phyloP scores from a whole-genome alignment of 257 asterid genomes.

The Solanum appendiculatum region DNA sequence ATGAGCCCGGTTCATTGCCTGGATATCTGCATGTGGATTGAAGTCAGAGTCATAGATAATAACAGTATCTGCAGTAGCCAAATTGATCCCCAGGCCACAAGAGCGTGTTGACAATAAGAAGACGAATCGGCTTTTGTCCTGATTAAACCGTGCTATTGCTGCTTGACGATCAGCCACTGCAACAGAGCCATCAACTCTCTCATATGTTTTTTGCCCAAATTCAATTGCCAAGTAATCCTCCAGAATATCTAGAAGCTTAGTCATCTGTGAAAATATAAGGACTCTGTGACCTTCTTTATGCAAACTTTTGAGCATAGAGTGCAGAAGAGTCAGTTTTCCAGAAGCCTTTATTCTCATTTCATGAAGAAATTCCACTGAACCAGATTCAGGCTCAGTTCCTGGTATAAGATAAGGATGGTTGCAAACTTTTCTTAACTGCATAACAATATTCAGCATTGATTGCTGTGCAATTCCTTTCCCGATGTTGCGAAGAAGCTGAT shows the following conservation, averaged over 20 bases:
- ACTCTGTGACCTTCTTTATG: slow-evolving; percentile 88
- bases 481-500: slow-evolving; percentile 84
- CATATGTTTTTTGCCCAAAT: slow-evolving; percentile 84
- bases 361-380: slow-evolving; percentile 78
- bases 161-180: slow-evolving; percentile 81
- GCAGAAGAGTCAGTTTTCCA: slow-evolving; percentile 84
- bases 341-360: slow-evolving; percentile 99
- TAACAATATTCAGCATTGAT: slow-evolving; percentile 93
- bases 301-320: slow-evolving; percentile 83
- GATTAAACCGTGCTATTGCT: slow-evolving; percentile 91
- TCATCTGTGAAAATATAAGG: slow-evolving; percentile 95
- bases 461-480: slow-evolving; percentile 92
- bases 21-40: slow-evolving; percentile 98
- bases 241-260: slow-evolving; percentile 88
- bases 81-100: slow-evolving; percentile 98
- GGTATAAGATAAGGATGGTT: slow-evolving; percentile 98
- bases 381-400: slow-evolving; percentile 96
- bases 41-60: slow-evolving; percentile 94
- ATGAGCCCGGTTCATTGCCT: slow-evolving; percentile 98
- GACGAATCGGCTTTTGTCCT: slow-evolving; percentile 87
- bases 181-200: slow-evolving; percentile 99
- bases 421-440: slow-evolving; percentile 96
- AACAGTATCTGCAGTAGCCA: slow-evolving; percentile 99
- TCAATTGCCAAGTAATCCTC: slow-evolving; percentile 89
- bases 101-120: slow-evolving; percentile 93